These are phyloP conservation scores for Rubia balearica DNA, from an alignment of 305 asterid genomes.

Conservation along the genomic window DNA sequence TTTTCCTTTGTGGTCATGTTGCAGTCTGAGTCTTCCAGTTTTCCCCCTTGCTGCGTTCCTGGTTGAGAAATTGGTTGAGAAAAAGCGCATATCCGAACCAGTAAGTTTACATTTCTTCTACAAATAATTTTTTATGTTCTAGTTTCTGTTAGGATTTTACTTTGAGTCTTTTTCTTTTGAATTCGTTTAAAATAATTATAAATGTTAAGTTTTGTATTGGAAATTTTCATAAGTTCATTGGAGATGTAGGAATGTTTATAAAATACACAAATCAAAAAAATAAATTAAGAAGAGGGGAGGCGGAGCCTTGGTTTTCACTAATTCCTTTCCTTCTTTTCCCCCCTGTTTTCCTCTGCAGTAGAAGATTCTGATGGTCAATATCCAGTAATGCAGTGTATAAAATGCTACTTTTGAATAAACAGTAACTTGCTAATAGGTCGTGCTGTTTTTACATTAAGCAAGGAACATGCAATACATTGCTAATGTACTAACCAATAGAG, in stretches of 20 bases:
- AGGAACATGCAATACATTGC: not conserved
- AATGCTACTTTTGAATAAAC: not conserved
- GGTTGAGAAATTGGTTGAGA: constrained; percentile 69
- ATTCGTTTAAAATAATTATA: too few relatives aligned
- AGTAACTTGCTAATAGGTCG: not conserved
- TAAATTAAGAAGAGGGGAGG: not conserved
- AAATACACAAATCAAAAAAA: not conserved
- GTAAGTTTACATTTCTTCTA: constrained; percentile 40
- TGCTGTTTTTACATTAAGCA: not conserved
- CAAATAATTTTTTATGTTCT: not conserved
- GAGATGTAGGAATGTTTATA: not conserved
- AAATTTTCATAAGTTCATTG: not conserved
- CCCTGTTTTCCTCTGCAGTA: not conserved
- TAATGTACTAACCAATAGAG: not conserved
- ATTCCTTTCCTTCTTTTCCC: not conserved
- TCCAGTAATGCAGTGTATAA: not conserved
- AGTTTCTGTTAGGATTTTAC: not conserved
- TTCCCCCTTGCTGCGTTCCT: constrained; percentile 74
- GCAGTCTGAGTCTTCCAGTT: constrained; percentile 82
- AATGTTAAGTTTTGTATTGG: not conserved
- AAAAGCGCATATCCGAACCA: constrained; percentile 47
- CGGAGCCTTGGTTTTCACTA: not conserved
- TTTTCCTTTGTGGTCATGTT: constrained; percentile 9
- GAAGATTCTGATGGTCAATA: not conserved
- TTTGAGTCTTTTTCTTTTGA: not conserved